Evolutionary conservation across 768 basidiomycete genomes (phyloP), one percentile per base, ranked within the genome.

Genomic region (Mycena filopes): DNA sequence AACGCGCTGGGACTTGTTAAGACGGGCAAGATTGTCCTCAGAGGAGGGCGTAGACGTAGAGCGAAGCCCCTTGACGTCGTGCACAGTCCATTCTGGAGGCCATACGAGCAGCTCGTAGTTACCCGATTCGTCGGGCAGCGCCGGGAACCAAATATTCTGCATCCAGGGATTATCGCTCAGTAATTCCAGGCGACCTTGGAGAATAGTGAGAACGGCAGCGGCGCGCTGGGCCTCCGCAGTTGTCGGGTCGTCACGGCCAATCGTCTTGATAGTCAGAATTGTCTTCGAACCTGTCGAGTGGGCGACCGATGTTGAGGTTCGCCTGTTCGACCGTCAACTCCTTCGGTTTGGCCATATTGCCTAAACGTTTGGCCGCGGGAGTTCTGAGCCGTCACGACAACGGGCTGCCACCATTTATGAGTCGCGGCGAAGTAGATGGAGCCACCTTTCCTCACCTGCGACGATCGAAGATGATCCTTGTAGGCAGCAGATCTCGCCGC

Each of bases 161-260:
- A 85, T 75, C 84, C 85, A 87, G 0, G 83, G 79, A 65, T 79
- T 85, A 18, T 81, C 74, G 13, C 73, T 71, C 38, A 84, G 55
- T 0, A 81, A 67, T 5, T 76, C 68, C 1, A 75, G 56, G 28
- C 70, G 53, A 1, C 83, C 82, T 63, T 86, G 84, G 4, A 86
- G 76, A 48, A 83, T 76, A 7, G 74, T 75, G 38, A 84, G 80
- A 41, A 86, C 61, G 26, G 78, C 77, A 0, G 73, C 76, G 0
- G 78, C 81, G 26, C 81, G 82, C 48, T 82, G 78, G 5, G 75
- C 74, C 65, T 92, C 90, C 28, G 92, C 89, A 23, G 69, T 72
- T 4, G 91, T 93, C 1, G 84, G 85, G 41, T 78, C 82, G 42
- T 84, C 88, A 36, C 80, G 82, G 0, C 89, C 90, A 66, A 81